phyloP scores from a whole-genome alignment of 371 early-diverging fungal genomes.

The Lichtheimia ramosa region DNA sequence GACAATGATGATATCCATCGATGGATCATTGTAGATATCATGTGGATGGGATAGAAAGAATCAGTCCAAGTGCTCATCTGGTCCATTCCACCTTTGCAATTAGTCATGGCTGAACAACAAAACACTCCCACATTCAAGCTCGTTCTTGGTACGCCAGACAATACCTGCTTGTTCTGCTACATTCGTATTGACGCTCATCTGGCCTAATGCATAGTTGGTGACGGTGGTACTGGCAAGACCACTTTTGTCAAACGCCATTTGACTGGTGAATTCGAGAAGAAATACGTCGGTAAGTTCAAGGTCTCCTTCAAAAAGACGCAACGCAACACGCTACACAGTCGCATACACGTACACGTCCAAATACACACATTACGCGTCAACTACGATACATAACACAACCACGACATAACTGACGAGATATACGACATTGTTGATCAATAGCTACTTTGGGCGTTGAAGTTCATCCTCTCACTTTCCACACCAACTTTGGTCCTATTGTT shows the following conservation, averaged over 20 bases:
- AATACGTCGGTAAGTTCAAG: slow-evolving; percentile 91
- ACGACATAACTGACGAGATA: too few relatives aligned
- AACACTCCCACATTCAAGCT: slow-evolving; percentile 79
- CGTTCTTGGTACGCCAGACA: slow-evolving; percentile 62
- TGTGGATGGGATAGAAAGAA: too few relatives aligned
- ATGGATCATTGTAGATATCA: too few relatives aligned
- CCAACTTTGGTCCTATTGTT: slow-evolving; percentile 94
- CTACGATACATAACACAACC: too few relatives aligned
- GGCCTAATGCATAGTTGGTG: slow-evolving; percentile 78
- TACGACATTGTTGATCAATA: slow-evolving; percentile 20
- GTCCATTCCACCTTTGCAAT: neutral
- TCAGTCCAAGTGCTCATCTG: neutral
- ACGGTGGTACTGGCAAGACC: slow-evolving; percentile 99
- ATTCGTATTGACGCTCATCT: slow-evolving; percentile 1
- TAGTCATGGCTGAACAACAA: slow-evolving; percentile 33
- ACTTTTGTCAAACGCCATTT: slow-evolving; percentile 99
- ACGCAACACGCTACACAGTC: too few relatives aligned
- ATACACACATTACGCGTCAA: too few relatives aligned
- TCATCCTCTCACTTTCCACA: slow-evolving; percentile 96
- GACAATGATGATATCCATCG: too few relatives aligned
- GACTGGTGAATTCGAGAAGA: slow-evolving; percentile 99
- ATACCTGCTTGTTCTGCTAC: neutral
- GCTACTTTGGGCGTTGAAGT: slow-evolving; percentile 99
- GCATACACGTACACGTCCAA: too few relatives aligned
- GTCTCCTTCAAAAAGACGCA: too few relatives aligned